These are phyloP conservation scores for Aspergillus sergii DNA, from an alignment of 2,329 filamentous ascomycete species.

Conservation along the genomic window DNA sequence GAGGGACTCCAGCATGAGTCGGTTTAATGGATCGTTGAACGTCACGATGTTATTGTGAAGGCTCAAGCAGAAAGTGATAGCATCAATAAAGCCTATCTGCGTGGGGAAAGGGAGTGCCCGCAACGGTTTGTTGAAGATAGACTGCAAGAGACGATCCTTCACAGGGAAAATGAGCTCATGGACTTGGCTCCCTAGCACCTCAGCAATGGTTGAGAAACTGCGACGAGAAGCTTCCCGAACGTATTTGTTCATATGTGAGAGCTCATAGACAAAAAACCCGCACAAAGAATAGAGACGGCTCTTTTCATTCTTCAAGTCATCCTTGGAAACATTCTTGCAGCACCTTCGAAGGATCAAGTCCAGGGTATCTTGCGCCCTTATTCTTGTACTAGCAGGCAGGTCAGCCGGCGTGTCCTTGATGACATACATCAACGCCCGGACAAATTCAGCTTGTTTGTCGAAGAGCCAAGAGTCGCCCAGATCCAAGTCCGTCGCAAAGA, in stretches of 20 bases:
- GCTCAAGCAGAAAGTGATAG: constrained; percentile 91
- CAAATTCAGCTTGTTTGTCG: constrained; percentile 81
- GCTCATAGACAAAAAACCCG: constrained; percentile 80
- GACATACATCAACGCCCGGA: constrained; percentile 90
- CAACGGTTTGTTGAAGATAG: constrained; percentile 93
- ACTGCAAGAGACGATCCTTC: constrained; percentile 83
- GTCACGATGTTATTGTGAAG: constrained; percentile 85
- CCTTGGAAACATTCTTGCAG: constrained; percentile 76
- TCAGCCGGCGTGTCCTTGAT: constrained; percentile 98
- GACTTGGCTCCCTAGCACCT: constrained; percentile 74
- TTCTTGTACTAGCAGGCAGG: constrained; percentile 83
- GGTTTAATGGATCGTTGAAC: constrained; percentile 89
- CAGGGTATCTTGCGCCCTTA: constrained; percentile 80
- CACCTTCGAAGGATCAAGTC: constrained; percentile 77
- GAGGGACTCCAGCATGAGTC: constrained; percentile 88
- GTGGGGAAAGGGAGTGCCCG: constrained; percentile 89
- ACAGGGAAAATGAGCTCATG: constrained; percentile 88
- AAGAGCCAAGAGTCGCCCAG: constrained; percentile 83
- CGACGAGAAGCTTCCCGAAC: constrained; percentile 85
- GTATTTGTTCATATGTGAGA: constrained; percentile 94
- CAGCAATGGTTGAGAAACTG: constrained; percentile 78
- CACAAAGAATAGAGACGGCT: constrained; percentile 75
- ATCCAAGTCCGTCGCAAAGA: constrained; percentile 81
- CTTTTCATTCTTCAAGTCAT: constrained; percentile 70
- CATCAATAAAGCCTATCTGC: constrained; percentile 98